Evolutionary conservation across 2,329 filamentous ascomycete species (phyloP), one percentile per base, ranked within the genome.

Genomic region (Phoma sp.): DNA sequence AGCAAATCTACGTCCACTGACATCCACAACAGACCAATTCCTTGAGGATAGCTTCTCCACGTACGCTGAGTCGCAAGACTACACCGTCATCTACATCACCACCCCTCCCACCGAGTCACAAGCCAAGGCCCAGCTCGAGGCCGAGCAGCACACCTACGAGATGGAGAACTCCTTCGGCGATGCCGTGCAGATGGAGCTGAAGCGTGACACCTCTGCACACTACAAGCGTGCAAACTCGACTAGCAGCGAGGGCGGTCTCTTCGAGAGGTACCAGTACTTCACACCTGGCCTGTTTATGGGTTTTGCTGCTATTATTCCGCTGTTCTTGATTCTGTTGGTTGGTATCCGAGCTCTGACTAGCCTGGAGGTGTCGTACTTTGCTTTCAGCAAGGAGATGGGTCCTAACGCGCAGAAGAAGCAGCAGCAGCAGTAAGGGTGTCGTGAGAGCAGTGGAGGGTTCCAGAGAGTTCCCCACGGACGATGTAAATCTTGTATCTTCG

Each of bases 351-450:
- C 90, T 13, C 81, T 98, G 12, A 81, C 85, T 6, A 94, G 91
- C 64, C 82, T 99, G 17, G 84, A 97, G 74, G 91, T 98, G 27
- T 90, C 91, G 1, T 98, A 98, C 75, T 92, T 90, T 60, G 92
- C 95, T 1, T 99, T 98, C 73, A 94, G 96, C 74, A 97, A 96
- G 82, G 94, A 97, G 67, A 96, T 92, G 82, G 91, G 92, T 0
- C 91, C 92, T n/a, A 82, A 87, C 33, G 89, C 89, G 29, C 91
- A 96, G 77, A 96, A 93, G 85, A 96, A 86, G 74, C 83, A 88
- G 77, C 84, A 82, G 27, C 41, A 47, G 46, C 12, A 50, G 52
- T 36, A 35, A 41, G 25, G 5, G 7, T 9, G 15, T 10, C 15
- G 21, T 41, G 27, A 22, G n/a, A 25, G 24, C 2, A 27, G 21